These are phyloP conservation scores for Scheffersomyces stipitis DNA, from an alignment of 805 yeast genomes.

Conservation along the genomic window DNA sequence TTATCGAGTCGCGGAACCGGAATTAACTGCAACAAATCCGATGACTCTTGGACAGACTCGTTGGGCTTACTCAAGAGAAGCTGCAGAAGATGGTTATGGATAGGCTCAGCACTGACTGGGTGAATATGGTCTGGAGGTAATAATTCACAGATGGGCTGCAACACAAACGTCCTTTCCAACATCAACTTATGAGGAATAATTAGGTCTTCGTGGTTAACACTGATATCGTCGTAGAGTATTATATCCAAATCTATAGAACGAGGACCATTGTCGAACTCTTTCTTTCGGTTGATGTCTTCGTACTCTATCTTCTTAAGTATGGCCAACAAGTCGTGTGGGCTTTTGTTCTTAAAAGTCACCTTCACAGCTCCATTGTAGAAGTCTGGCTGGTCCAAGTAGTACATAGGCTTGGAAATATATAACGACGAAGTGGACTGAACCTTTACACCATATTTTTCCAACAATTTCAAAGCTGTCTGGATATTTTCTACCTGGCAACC, in stretches of 20 bases:
- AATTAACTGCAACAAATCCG: conserved; percentile 47
- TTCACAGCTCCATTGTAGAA: conserved; percentile 84
- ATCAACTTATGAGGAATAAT: conserved; percentile 84
- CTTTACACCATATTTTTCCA: conserved; percentile 40
- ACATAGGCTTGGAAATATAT: conserved; percentile 93
- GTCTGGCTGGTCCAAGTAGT: conserved; percentile 71
- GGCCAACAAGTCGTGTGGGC: conserved; percentile 63
- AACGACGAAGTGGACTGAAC: conserved; percentile 70
- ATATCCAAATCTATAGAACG: conserved; percentile 89
- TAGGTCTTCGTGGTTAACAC: conserved; percentile 57
- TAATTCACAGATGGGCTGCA: conserved; percentile 84
- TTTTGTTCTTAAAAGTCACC: conserved; percentile 52
- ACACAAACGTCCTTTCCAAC: conserved; percentile 87
- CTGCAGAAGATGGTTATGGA: conserved; percentile 63
- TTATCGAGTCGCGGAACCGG: conserved; percentile 40
- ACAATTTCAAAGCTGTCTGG: conserved; percentile 47
- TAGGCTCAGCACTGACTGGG: conserved; percentile 85
- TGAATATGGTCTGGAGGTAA: conserved; percentile 65
- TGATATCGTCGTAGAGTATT: conserved; percentile 61
- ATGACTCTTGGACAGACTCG: conserved; percentile 49
- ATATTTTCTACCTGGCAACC: conserved; percentile 74
- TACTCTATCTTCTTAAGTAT: conserved; percentile 78
- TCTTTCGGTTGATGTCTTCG: conserved; percentile 64
- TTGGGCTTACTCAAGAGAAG: conserved; percentile 36
- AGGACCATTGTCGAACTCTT: conserved; percentile 87